phyloP scores from a whole-genome alignment of 2,329 filamentous ascomycete species.

The Falciphora oryzae region DNA sequence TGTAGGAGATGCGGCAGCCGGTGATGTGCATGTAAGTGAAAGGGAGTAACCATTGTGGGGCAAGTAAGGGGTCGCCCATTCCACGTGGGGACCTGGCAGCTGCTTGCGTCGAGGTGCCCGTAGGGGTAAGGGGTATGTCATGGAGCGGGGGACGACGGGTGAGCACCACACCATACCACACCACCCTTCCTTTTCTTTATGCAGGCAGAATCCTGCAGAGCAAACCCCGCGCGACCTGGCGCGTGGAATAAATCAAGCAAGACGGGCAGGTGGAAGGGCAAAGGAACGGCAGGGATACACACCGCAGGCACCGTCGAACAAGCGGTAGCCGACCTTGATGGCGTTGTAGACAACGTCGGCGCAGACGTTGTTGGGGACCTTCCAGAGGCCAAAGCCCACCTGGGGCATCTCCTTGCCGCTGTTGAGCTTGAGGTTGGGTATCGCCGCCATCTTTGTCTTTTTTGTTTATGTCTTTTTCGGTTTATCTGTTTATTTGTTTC shows the following conservation, averaged over 20 bases:
- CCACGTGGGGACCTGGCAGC: background rate
- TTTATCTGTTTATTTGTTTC: background rate
- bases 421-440: constrained; percentile 44
- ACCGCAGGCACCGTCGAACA: constrained; percentile 57
- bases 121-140: background rate
- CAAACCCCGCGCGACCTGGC: background rate
- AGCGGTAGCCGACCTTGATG: constrained; percentile 57
- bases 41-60: background rate
- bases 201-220: background rate
- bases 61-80: background rate
- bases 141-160: background rate
- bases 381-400: constrained; percentile 77
- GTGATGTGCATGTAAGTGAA: background rate
- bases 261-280: background rate
- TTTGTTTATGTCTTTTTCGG: background rate
- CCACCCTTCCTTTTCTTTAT: background rate
- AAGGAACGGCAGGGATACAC: constrained; percentile 24
- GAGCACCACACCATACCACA: background rate
- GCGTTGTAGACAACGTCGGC: constrained; percentile 75
- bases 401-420: constrained; percentile 66
- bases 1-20: background rate
- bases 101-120: background rate
- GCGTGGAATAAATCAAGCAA: background rate
- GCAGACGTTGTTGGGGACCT: constrained; percentile 67
- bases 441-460: constrained; percentile 3